Base-by-base conservation (phyloP, 2,329 filamentous ascomycete species). In the Apiospora pterosperma region DNA sequence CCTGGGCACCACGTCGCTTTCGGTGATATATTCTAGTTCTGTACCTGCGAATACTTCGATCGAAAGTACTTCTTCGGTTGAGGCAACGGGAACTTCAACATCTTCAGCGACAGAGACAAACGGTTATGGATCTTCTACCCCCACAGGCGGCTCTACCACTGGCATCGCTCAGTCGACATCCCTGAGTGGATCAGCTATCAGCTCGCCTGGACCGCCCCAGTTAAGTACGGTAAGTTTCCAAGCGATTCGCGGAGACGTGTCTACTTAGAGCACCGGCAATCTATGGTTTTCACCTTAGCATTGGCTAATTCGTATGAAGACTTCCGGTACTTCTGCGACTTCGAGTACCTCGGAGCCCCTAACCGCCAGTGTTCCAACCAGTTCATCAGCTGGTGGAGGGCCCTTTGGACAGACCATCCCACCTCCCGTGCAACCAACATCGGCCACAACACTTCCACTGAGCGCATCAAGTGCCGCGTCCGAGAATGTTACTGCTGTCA, bases 401-500 rank as follows among this genome's bases (percentile, higher is more conserved):
- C 61, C 61, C 16, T 2, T 34, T 34, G 61, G 61, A 16, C 61
- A 63, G 16, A 63, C 42, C 34, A 23, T 63, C 28, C 61, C 61
- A 14, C 61, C 42, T 58, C 42, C 38, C n/a, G n/a, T 60, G 21
- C 28, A 36, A 38, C 38, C 48, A 42, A 60, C 68, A 12, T 25
- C 59, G 38, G 63, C 36, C 21, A 59, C 63, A 36, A 36, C 63
- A 63, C 44, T 52, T 34, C 21, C 48, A 21, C 62, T 31, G 36
- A 65, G 38, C 59, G 61, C 59, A 28, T 62, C 69, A 65, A 64
- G 62, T 19, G 60, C 41, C 16, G 6, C 31, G 21, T 64, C 11
- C 23, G 65, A 61, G 21, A 67, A 62, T 28, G 34, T 68, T 10
- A 72, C 70, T 3, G 66, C 65, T 4, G 48, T 67, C 3, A 69